Base-by-base conservation (phyloP, 2,329 filamentous ascomycete genomes). In the Fusarium brevicatenulatum region DNA sequence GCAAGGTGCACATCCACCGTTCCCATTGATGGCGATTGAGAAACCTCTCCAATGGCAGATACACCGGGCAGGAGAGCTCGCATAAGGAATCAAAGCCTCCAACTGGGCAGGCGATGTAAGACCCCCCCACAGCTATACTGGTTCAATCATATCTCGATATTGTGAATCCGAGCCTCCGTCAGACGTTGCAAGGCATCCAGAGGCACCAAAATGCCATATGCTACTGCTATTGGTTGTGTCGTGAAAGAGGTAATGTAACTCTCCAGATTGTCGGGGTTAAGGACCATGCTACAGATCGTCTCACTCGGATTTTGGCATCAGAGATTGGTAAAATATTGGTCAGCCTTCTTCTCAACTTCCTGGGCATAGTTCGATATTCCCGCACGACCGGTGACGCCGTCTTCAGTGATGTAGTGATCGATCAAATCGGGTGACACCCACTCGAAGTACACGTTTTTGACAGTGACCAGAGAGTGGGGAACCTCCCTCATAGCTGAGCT, bases 371-470 rank as follows among this genome's bases (percentile, higher is more conserved):
- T 66, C 9, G 70, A 74, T 28, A 89, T 85, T n/a, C 83, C 81
- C 25, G 81, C 70, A 12, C 77, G 68, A 5, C 74, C 80, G 80
- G 81, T 83, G 34, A 84, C 74, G 1, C 89, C 89, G 9, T 86
- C 80, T 59, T 91, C 88, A 7, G 86, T 88, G 37, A 90, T 79
- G 73, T 89, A 91, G 1, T 80, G 79, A 74, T 90, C 84, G 10
- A 91, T 81, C 46, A 90, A 76, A 13, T 75, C 64, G 1, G 84
- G 77, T 4, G 87, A 83, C 46, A 91, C 82, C 89, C 88, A 91
- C 80, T 91, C 89, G 54, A 91, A 91, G 67, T 89, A 90, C n/a
- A 87, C 76, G 73, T 88, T 88, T 44, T 78, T 82, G 55, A 88
- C 80, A 21, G 73, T 66, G 18, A 86, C 70, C n/a, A 70, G 68